Base-by-base conservation (phyloP, 192 early-diverging fungal species). In the Rhizophagus prolifer region DNA sequence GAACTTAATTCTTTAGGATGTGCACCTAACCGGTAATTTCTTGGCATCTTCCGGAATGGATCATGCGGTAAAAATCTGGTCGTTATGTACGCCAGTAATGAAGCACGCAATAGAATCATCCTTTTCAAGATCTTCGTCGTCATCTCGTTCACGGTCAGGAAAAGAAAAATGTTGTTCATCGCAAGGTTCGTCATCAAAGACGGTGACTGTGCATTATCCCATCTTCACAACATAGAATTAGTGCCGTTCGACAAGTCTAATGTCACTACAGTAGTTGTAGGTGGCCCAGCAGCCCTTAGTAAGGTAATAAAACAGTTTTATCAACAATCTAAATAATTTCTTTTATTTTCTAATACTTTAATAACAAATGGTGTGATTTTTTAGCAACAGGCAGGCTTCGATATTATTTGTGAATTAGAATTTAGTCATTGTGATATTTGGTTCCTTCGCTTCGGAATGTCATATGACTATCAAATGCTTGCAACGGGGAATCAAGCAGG, bases 1-100 rank as follows among this genome's bases (percentile, higher is more conserved):
- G 1, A 23, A 30, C 26, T 58, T 13, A 31, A 65, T 65, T 47
- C 26, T n/a, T 65, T 47, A 75, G 74, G 74, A 75, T 47, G 58
- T 75, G 4, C 74, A 75, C 21, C 31, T 75, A 66, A 34, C 44
- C 16, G 74, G 74, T 3, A 47, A 75, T 25, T 75, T 60, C 44
- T 65, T 75, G n/a, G 63, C 25, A 46, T 75, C 74, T 47, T 59
- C 38, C 4, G 74, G 61, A 47, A 75, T 75, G 63, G 74, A 75
- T 47, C 63, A 75, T n/a, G 36, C 74, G 3, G 62, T 61, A 21
- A 75, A 75, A 66, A 66, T 75, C 34, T 75, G 63, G 74, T 31
- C 74, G 30, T n/a, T 75, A 30, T 75, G 74, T 41, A 75, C 26
- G 12, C 74, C 74, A 13, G 36, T 65, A 14, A 25, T 75, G 3